phyloP scores from a whole-genome alignment of 148 eudicot genomes.

The Persicaria tinctoria region DNA sequence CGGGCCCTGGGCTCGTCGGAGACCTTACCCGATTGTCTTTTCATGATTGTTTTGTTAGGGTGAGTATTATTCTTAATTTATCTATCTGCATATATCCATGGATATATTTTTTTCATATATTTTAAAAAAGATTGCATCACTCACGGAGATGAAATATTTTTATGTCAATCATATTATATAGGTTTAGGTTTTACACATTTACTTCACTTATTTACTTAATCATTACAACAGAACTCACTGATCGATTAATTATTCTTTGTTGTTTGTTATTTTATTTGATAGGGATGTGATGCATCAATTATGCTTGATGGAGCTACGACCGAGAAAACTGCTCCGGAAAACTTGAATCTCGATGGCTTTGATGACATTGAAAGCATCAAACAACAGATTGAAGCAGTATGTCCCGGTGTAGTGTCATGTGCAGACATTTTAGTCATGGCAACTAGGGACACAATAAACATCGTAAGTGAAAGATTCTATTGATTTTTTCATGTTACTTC shows the following conservation, averaged over 20 bases:
- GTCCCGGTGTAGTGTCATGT: slow-evolving; percentile 58
- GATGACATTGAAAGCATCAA: slow-evolving; percentile 32
- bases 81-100: no score
- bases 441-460: slow-evolving; percentile 35
- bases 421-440: slow-evolving; percentile 46
- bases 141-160: no score
- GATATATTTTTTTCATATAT: no score
- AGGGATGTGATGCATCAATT: slow-evolving; percentile 67
- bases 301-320: slow-evolving; percentile 33
- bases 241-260: not conserved
- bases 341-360: slow-evolving; percentile 34
- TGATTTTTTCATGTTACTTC: not conserved
- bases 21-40: slow-evolving; percentile 48
- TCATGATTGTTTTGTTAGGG: slow-evolving; percentile 60
- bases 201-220: no score
- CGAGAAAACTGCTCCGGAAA: slow-evolving; percentile 35
- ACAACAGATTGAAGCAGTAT: slow-evolving; percentile 30
- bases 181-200: no score
- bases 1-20: slow-evolving; percentile 28
- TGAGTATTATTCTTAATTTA: slow-evolving; percentile 12
- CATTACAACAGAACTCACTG: no score
- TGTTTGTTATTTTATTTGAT: no score
- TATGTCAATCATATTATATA: no score
- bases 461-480: slow-evolving; percentile 19
- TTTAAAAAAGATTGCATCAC: no score